Evolutionary conservation across 2,329 filamentous ascomycete species (phyloP), one percentile per base, ranked within the genome.

Genomic region (Penicillium sp.): DNA sequence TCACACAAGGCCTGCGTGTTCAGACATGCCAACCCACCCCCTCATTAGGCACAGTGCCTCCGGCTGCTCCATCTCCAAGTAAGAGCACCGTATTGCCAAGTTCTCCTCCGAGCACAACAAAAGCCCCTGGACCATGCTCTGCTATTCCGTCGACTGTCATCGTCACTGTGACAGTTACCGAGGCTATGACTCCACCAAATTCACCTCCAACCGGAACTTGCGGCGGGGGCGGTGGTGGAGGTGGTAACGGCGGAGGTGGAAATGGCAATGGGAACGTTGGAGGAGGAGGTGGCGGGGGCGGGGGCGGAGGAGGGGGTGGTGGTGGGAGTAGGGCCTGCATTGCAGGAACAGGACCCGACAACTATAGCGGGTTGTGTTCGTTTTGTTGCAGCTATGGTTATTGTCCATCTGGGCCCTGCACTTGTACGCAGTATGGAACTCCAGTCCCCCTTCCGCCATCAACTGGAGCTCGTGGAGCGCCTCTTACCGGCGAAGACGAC

Each of bases 311-410:
- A 21, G 50, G 52, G 0, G 44, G 53, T 6, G 43, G 39, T 17
- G 32, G 48, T 6, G 22, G 26, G 1, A 40, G 38, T 28, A 43
- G 45, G 31, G 48, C 48, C 8, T 65, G 64, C 29, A 53, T 58
- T n/a, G 61, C 50, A 2, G 64, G 64, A 19, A 63, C 60, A 5
- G 64, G 64, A 2, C 44, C 59, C 3, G 57, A 57, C 0, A 67
- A 66, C 48, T 63, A 65, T 35, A 22, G 61, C 32, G 64, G 64
- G 0, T 54, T 66, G 2, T 67, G 64, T 45, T 50, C 46, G 22
- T 67, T 66, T 53, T 61, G 58, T 33, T 67, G 64, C 19, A 54
- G 53, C 17, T 65, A 57, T 33, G 64, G 62, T 5, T 67, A 67
- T 33, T 67, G 64, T 32, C 64, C 64, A 7, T 48, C 62, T 0